Evolutionary conservation across 495 filamentous ascomycete species (phyloP).

Genomic region (Aspergillus nidulans): DNA sequence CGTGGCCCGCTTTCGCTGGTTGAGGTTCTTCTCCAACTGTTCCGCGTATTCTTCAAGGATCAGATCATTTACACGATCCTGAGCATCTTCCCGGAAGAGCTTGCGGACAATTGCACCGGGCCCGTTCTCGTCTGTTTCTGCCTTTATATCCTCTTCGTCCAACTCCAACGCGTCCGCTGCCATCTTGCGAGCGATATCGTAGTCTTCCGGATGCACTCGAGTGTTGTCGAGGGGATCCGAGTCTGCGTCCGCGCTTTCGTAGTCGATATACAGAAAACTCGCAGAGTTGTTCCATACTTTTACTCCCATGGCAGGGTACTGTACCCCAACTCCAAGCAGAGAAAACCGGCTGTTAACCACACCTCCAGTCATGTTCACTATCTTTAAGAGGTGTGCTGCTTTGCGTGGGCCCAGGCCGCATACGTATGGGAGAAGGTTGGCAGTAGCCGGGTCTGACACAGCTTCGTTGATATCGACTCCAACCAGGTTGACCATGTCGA

Average conservation of each 20-base stretch:
- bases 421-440: slow-evolving; percentile 85
- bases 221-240: slow-evolving; percentile 93
- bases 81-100: slow-evolving; percentile 82
- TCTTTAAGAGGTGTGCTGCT: slow-evolving; percentile 79
- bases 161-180: slow-evolving; percentile 93
- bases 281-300: slow-evolving; percentile 95
- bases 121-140: slow-evolving; percentile 83
- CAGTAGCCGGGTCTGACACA: slow-evolving; percentile 68
- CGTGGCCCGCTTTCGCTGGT: slow-evolving; percentile 91
- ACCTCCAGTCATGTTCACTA: slow-evolving; percentile 84
- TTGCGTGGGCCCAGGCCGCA: slow-evolving; percentile 93
- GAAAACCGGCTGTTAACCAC: slow-evolving; percentile 75
- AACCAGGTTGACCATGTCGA: slow-evolving; percentile 96
- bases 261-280: slow-evolving; percentile 87
- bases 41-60: slow-evolving; percentile 96
- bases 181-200: slow-evolving; percentile 95
- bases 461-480: slow-evolving; percentile 95
- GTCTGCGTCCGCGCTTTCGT: slow-evolving; percentile 69
- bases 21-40: slow-evolving; percentile 86
- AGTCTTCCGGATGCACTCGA: slow-evolving; percentile 95
- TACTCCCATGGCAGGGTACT: slow-evolving; percentile 77
- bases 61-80: slow-evolving; percentile 93
- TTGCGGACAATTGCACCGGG: slow-evolving; percentile 85
- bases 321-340: slow-evolving; percentile 78
- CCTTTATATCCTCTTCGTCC: slow-evolving; percentile 96